phyloP scores from a whole-genome alignment of 1,139 yeast genomes.

The Yamadazyma trypodendri region DNA sequence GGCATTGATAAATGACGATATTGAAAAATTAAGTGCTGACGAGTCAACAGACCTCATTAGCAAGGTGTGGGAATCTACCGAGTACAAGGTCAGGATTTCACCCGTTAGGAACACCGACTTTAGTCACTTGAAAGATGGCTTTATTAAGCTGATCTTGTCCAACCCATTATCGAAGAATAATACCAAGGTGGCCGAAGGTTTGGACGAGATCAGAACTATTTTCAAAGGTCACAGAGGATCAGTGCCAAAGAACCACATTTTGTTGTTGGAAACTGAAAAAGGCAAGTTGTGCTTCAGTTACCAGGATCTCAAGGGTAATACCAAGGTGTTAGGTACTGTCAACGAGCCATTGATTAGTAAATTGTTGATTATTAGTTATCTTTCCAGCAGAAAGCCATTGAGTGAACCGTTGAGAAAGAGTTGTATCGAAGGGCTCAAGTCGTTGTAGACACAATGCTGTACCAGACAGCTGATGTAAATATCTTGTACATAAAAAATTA shows the following conservation, averaged over 20 bases:
- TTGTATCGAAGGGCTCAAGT: constrained; percentile 28
- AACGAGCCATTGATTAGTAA: constrained; percentile 50
- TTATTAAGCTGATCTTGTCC: constrained; percentile 71
- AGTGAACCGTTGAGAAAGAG: constrained; percentile 40
- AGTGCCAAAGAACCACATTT: constrained; percentile 62
- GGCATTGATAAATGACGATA: constrained; percentile 32
- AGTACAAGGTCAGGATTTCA: constrained; percentile 66
- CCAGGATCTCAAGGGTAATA: constrained; percentile 28
- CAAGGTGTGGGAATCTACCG: constrained; percentile 17
- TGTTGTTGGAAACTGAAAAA: constrained; percentile 43
- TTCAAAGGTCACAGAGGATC: constrained; percentile 54
- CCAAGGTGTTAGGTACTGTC: constrained; percentile 46
- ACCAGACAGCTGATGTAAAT: no score
- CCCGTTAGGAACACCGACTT: constrained; percentile 91
- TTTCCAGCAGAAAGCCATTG: constrained; percentile 62
- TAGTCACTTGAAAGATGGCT: constrained; percentile 84
- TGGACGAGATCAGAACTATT: constrained; percentile 53
- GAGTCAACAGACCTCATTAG: constrained; percentile 49
- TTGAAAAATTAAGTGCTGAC: constrained; percentile 27
- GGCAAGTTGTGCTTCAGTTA: constrained; percentile 51
- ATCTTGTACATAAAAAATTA: no score
- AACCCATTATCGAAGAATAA: constrained; percentile 46
- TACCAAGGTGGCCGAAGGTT: constrained; percentile 46
- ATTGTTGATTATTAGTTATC: constrained; percentile 57
- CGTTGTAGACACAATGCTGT: no score